Evolutionary conservation across 371 early-diverging fungal genomes (phyloP).

Genomic region (Lichtheimia corymbifera): DNA sequence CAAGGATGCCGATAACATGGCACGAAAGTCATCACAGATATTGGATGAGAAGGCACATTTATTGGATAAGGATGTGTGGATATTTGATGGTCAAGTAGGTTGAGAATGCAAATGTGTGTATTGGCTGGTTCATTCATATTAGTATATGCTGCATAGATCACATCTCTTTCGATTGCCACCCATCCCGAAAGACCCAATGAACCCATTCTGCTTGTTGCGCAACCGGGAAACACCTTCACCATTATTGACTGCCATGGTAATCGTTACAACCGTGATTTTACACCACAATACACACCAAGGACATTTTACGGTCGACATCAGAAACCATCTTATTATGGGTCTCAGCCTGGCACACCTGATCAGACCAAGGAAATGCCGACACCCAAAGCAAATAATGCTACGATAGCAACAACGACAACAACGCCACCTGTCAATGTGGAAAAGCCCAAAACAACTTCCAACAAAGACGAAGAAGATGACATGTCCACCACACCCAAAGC

Average conservation of each 20-base stretch:
- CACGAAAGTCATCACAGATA: constrained; percentile 5
- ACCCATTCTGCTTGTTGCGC: constrained; percentile 59
- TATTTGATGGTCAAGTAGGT: constrained; percentile 59
- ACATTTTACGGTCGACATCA: constrained; percentile 18
- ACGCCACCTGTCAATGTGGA: neutral
- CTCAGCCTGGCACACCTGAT: neutral
- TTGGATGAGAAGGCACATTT: constrained; percentile 23
- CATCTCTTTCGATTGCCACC: constrained; percentile 36
- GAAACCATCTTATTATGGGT: constrained; percentile 3
- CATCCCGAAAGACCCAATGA: constrained; percentile 44
- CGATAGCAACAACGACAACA: neutral
- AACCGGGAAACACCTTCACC: constrained; percentile 63
- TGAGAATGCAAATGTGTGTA: neutral
- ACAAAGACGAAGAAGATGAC: constrained; percentile 1
- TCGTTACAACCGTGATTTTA: constrained; percentile 51
- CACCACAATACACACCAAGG: constrained; percentile 30
- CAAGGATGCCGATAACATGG: constrained; percentile 12
- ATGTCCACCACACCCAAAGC: constrained; percentile 7
- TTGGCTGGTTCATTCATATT: neutral
- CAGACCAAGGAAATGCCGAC: constrained; percentile 8
- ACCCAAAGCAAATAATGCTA: constrained; percentile 6
- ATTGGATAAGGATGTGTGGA: constrained; percentile 59
- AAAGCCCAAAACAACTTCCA: neutral
- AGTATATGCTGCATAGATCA: constrained; percentile 26
- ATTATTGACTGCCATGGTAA: constrained; percentile 61